phyloP scores from a whole-genome alignment of 768 basidiomycete species.

The Rhodotorula diobovata region DNA sequence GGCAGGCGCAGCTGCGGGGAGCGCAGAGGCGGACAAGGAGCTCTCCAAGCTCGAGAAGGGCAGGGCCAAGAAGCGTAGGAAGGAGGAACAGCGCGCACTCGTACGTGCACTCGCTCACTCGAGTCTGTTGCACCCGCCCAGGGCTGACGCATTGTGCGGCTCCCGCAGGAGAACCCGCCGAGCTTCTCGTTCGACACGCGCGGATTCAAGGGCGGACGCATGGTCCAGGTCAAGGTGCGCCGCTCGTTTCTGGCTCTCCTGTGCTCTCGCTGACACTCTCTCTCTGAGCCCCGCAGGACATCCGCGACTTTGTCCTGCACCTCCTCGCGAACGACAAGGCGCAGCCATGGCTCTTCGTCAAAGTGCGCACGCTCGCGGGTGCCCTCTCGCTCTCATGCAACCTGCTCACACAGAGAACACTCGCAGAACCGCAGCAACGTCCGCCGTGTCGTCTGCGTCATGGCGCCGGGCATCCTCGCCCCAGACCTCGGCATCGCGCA shows the following conservation, averaged over 20 bases:
- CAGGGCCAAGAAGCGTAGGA: conserved; percentile 73
- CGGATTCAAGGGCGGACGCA: conserved; percentile 71
- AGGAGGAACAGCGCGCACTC: conserved; percentile 62
- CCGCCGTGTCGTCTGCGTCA: conserved; percentile 69
- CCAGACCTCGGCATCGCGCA: conserved; percentile 61
- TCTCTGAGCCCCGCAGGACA: conserved; percentile 56
- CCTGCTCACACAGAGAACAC: conserved; percentile 20
- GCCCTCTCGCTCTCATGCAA: neutral
- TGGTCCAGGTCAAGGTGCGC: conserved; percentile 75
- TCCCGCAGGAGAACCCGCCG: conserved; percentile 52
- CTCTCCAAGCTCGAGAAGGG: conserved; percentile 36
- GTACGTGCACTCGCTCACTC: conserved; percentile 61
- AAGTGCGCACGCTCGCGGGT: conserved; percentile 55
- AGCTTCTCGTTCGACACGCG: conserved; percentile 74
- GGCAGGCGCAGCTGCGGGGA: neutral
- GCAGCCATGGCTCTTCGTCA: conserved; percentile 77
- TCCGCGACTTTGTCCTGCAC: conserved; percentile 79
- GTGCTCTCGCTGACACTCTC: neutral
- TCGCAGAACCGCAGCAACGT: conserved; percentile 66
- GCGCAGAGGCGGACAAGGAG: neutral
- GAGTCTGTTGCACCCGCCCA: conserved; percentile 10
- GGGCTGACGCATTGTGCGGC: neutral
- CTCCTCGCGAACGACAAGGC: conserved; percentile 76
- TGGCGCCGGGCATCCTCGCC: conserved; percentile 81
- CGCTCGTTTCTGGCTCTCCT: neutral